These are phyloP conservation scores for Coemansia sp. DNA, from an alignment of 192 early-diverging fungal species.

Conservation along the genomic window DNA sequence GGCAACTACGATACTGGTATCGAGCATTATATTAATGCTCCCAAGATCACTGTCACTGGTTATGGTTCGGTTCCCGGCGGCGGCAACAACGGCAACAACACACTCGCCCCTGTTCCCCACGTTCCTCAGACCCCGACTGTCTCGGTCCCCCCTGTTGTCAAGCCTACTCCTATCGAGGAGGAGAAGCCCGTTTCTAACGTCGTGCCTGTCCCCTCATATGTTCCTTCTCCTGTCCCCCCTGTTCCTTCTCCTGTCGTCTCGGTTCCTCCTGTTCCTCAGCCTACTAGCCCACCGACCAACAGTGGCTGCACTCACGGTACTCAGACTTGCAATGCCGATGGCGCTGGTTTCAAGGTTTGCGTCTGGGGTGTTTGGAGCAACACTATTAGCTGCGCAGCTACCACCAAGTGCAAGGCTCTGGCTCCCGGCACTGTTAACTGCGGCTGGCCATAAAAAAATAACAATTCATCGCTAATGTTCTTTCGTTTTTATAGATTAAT, in stretches of 20 bases:
- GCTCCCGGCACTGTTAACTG: conserved; percentile 16
- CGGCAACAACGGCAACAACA: not conserved
- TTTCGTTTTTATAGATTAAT: not conserved
- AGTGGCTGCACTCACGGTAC: conserved; percentile 31
- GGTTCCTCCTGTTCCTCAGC: not conserved
- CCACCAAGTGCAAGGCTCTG: conserved; percentile 28
- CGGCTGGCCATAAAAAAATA: conserved; percentile 20
- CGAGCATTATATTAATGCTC: conserved; percentile 23
- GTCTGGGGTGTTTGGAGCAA: conserved; percentile 36
- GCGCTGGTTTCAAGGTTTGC: conserved; percentile 33
- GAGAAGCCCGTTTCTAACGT: not conserved
- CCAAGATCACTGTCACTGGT: conserved; percentile 40
- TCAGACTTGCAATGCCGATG: conserved; percentile 18
- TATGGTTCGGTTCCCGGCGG: conserved; percentile 9
- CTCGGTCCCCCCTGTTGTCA: conserved; percentile 10
- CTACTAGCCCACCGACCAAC: not conserved
- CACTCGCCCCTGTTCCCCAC: not conserved
- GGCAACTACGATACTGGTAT: conserved; percentile 38
- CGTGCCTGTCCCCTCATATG: not conserved
- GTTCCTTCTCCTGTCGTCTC: conserved; percentile 2
- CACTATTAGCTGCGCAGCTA: conserved; percentile 16
- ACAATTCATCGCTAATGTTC: not conserved
- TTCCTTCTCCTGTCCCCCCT: not conserved
- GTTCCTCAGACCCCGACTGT: conserved; percentile 4
- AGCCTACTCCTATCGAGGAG: conserved; percentile 5